phyloP scores from a whole-genome alignment of 495 filamentous ascomycete genomes.

The Neurospora cerealis region DNA sequence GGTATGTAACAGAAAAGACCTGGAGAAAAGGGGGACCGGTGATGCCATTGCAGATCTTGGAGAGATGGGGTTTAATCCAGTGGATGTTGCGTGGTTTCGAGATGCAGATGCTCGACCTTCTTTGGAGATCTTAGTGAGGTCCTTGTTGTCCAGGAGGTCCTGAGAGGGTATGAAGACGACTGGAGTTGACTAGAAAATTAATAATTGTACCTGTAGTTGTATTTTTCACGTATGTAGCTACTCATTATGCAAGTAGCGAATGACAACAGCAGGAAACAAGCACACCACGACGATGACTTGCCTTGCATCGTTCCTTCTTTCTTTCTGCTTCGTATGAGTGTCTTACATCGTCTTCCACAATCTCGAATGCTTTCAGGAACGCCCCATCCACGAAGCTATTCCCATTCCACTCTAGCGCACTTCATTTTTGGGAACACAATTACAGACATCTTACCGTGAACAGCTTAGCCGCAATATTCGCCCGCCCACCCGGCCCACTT shows the following conservation, averaged over 20 bases:
- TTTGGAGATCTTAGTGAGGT: background rate
- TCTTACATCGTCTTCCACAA: background rate
- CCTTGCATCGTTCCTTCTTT: background rate
- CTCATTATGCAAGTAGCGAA: background rate
- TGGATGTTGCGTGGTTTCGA: background rate
- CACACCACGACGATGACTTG: background rate
- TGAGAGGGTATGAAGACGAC: background rate
- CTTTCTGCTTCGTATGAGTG: background rate
- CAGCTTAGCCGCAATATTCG: background rate
- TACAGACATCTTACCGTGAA: background rate
- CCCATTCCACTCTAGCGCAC: background rate
- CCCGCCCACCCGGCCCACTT: background rate
- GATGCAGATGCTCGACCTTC: background rate
- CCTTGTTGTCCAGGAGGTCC: background rate
- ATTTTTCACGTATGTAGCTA: background rate
- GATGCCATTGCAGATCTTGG: background rate
- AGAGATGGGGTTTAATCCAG: background rate
- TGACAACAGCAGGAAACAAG: background rate
- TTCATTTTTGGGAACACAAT: constrained; percentile 1
- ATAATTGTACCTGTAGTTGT: background rate
- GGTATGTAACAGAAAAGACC: background rate
- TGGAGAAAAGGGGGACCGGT: background rate
- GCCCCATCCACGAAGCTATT: background rate
- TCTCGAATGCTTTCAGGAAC: background rate
- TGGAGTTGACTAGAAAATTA: background rate